These are phyloP conservation scores for Monosporascus sp. DNA, from an alignment of 2,329 filamentous ascomycete species.

Conservation along the genomic window DNA sequence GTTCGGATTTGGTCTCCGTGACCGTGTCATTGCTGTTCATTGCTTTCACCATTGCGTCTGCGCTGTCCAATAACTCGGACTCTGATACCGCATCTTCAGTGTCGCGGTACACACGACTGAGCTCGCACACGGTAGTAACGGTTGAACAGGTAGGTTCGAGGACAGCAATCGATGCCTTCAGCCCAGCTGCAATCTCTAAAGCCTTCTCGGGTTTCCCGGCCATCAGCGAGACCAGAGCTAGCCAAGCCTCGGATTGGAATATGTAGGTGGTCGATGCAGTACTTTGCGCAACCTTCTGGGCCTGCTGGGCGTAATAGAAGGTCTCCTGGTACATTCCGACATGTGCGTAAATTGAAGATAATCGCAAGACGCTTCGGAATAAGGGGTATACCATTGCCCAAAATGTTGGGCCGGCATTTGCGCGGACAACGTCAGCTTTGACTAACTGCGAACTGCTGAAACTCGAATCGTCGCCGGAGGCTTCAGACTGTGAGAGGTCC, in stretches of 20 bases:
- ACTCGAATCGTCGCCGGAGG: conserved; percentile 21
- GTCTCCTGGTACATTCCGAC: conserved; percentile 86
- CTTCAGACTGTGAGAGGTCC: conserved; percentile 21
- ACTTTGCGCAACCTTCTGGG: conserved; percentile 68
- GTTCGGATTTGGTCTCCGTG: conserved; percentile 5
- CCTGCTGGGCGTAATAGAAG: conserved; percentile 81
- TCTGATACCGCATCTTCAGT: conserved; percentile 41
- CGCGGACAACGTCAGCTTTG: conserved; percentile 13
- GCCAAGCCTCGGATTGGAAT: conserved; percentile 50
- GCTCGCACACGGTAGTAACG: conserved; percentile 47
- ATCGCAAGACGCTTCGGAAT: conserved; percentile 64
- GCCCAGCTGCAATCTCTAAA: conserved; percentile 47
- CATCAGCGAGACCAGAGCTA: conserved; percentile 50
- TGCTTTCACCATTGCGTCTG: conserved; percentile 41
- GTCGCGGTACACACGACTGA: conserved; percentile 52
- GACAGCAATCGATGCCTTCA: conserved; percentile 45
- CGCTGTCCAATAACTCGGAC: conserved; percentile 39
- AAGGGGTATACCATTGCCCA: conserved; percentile 76
- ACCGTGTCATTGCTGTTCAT: conserved; percentile 20
- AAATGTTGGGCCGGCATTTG: conserved; percentile 58
- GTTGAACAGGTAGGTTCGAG: conserved; percentile 40
- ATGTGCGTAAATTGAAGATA: conserved; percentile 75
- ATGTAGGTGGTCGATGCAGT: conserved; percentile 57
- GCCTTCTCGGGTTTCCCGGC: conserved; percentile 58
- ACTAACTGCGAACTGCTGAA: conserved; percentile 22